phyloP scores from a whole-genome alignment of 192 early-diverging fungal genomes.

The Oehlia diaphana region DNA sequence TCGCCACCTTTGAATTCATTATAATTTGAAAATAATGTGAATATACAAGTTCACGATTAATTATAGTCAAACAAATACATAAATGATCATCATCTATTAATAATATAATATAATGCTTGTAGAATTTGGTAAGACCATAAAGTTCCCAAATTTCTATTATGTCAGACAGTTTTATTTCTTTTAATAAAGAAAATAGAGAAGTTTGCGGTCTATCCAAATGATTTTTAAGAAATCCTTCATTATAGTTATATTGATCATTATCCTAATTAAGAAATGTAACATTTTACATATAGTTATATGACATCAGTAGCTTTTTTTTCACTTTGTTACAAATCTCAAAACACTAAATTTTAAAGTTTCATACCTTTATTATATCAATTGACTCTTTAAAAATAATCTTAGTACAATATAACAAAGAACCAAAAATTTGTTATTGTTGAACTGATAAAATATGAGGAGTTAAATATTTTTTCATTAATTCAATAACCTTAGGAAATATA shows the following conservation, averaged over 20 bases:
- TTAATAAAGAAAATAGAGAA: not conserved
- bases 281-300: too few relatives aligned
- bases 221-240: not conserved
- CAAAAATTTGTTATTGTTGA: too few relatives aligned
- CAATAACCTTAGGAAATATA: too few relatives aligned
- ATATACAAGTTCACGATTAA: not conserved
- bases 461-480: too few relatives aligned
- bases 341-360: too few relatives aligned
- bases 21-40: not conserved
- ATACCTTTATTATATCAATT: too few relatives aligned
- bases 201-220: not conserved
- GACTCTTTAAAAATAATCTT: too few relatives aligned
- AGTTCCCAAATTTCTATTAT: not conserved
- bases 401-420: too few relatives aligned
- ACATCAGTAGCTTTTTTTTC: too few relatives aligned
- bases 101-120: not conserved
- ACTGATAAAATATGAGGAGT: too few relatives aligned
- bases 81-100: not conserved
- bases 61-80: not conserved
- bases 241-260: not conserved
- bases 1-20: not conserved
- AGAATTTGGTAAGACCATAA: not conserved
- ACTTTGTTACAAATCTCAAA: too few relatives aligned
- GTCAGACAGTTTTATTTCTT: not conserved
- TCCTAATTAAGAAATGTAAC: too few relatives aligned